These are phyloP conservation scores for Sindora glabra DNA, from an alignment of 306 rosid genomes.

Conservation along the genomic window DNA sequence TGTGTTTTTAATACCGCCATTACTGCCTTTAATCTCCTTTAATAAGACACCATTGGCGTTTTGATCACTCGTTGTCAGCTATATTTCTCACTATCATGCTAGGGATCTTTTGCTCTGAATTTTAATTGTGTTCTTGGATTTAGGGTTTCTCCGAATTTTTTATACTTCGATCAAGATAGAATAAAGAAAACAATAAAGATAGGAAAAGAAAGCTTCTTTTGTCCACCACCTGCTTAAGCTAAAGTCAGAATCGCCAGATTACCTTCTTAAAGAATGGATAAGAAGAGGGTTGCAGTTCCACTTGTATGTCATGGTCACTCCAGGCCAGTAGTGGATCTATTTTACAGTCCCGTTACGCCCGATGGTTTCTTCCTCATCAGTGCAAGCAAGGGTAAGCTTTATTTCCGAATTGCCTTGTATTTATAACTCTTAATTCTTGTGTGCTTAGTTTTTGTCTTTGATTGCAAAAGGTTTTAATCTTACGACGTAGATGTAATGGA, in stretches of 20 bases:
- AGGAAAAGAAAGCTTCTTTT: neutral
- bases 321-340: conserved; percentile 92
- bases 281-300: conserved; percentile 71
- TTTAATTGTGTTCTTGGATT: conserved; percentile 9
- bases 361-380: conserved; percentile 95
- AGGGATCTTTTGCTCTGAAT: too few relatives aligned
- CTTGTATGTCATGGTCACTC: conserved; percentile 93
- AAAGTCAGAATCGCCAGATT: neutral
- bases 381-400: conserved; percentile 90
- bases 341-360: conserved; percentile 81
- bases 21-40: neutral
- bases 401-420: neutral
- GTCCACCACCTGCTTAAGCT: too few relatives aligned
- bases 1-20: conserved; percentile 48
- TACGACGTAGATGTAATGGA: too few relatives aligned
- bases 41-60: neutral
- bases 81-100: too few relatives aligned
- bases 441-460: too few relatives aligned
- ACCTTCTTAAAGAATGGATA: conserved; percentile 49
- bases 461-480: too few relatives aligned
- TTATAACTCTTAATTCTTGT: neutral
- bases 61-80: neutral
- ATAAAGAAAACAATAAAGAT: too few relatives aligned
- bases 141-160: conserved; percentile 30
- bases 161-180: neutral